A percentile compares a stretch with the other conserved stretches of the same genome.
Evolutionary conservation across 108 stramenopile species (phyloP).

Genomic region (Schizochytrium sp.): DNA sequence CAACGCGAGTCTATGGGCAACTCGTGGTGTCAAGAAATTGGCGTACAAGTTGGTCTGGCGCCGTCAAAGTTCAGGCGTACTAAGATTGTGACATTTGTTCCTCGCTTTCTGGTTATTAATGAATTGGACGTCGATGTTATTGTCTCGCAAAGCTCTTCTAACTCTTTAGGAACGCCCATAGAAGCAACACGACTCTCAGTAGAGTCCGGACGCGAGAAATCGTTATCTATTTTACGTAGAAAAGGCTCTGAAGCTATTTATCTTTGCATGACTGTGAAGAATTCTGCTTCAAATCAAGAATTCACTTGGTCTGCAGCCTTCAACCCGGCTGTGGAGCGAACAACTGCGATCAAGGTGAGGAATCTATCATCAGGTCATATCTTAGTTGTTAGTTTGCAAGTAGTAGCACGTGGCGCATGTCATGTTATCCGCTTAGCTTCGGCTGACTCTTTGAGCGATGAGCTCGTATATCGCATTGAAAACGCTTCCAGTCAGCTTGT

Average conservation of each 20-base stretch:
- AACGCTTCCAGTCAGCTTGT: slow-evolving; percentile 30
- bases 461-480: neutral
- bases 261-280: neutral
- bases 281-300: neutral
- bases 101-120: neutral
- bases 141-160: slow-evolving; percentile 27
- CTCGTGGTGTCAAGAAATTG: slow-evolving; percentile 35
- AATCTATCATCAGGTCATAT: neutral
- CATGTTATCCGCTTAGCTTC: neutral
- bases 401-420: neutral
- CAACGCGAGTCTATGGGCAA: neutral
- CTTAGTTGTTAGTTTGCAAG: neutral
- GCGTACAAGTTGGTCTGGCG: slow-evolving; percentile 20
- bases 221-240: neutral
- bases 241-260: neutral
- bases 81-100: slow-evolving; percentile 18
- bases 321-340: neutral
- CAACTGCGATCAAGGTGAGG: slow-evolving; percentile 12
- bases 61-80: slow-evolving; percentile 11
- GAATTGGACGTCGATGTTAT: neutral
- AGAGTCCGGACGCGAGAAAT: neutral
- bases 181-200: neutral
- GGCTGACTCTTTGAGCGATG: neutral
- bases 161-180: neutral
- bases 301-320: slow-evolving; percentile 8